Evolutionary conservation across 2,329 filamentous ascomycete genomes (phyloP).

Genomic region (Cladorrhinum sp.): DNA sequence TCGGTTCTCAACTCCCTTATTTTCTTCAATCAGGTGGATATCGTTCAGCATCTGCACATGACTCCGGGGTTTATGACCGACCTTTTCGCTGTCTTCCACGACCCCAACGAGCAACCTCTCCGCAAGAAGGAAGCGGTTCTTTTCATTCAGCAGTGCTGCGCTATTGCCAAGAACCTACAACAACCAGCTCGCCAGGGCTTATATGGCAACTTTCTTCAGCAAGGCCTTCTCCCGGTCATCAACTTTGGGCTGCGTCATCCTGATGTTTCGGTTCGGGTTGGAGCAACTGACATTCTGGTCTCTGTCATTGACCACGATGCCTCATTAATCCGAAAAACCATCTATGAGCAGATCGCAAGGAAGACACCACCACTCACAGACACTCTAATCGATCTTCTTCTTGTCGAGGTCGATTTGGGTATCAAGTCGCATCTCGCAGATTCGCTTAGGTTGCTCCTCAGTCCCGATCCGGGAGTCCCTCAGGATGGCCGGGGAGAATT

Average conservation of each 20-base stretch:
- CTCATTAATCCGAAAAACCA: constrained; percentile 87
- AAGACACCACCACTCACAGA: constrained; percentile 84
- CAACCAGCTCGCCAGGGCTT: constrained; percentile 74
- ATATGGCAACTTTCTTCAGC: constrained; percentile 84
- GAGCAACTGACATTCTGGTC: constrained; percentile 89
- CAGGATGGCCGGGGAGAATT: constrained; percentile 53
- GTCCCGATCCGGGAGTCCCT: constrained; percentile 56
- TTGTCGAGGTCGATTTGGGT: constrained; percentile 88
- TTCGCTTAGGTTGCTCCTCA: constrained; percentile 88
- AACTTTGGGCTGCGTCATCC: constrained; percentile 84
- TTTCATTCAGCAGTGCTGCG: constrained; percentile 94
- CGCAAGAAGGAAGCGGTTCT: constrained; percentile 91
- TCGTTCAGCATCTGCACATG: constrained; percentile 87
- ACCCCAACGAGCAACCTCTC: constrained; percentile 60
- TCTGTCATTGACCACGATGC: constrained; percentile 95
- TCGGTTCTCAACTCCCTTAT: constrained; percentile 96
- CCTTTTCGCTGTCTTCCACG: constrained; percentile 79
- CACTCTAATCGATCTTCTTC: constrained; percentile 83
- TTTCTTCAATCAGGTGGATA: constrained; percentile 98
- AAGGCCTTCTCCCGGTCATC: constrained; percentile 85
- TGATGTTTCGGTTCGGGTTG: constrained; percentile 82
- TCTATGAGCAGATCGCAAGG: constrained; percentile 87
- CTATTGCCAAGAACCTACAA: constrained; percentile 91
- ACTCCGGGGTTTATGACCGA: constrained; percentile 77
- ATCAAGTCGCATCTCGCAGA: constrained; percentile 96